A percentile compares a stretch with the other conserved stretches of the same genome.
Evolutionary conservation across 2,329 filamentous ascomycete species (phyloP).

Genomic region (Colletotrichum sp.): DNA sequence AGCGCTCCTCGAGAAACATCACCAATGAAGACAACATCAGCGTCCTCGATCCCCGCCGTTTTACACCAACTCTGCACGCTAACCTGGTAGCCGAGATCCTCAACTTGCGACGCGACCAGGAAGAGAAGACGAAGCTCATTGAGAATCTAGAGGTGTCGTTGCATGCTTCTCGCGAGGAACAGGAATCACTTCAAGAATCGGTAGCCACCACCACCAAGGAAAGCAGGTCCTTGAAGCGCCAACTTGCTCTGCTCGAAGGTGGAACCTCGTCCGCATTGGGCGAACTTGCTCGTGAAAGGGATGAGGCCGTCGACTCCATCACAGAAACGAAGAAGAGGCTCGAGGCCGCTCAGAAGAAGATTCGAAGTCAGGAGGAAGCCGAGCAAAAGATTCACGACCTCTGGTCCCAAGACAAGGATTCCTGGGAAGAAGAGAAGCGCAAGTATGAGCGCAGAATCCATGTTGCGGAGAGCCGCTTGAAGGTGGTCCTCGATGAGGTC

Average conservation of each 20-base stretch:
- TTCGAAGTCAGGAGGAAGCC: constrained; percentile 82
- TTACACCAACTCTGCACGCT: constrained; percentile 94
- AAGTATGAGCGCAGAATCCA: constrained; percentile 85
- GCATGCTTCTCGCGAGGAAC: constrained; percentile 74
- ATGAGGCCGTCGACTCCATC: constrained; percentile 77
- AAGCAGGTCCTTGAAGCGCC: constrained; percentile 79
- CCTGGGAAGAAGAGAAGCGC: constrained; percentile 84
- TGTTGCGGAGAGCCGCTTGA: constrained; percentile 86
- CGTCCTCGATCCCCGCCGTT: constrained; percentile 86
- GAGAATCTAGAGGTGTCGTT: constrained; percentile 81
- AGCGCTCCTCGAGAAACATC: constrained; percentile 63
- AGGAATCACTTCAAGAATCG: constrained; percentile 70
- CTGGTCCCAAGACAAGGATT: constrained; percentile 84
- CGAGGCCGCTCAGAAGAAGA: constrained; percentile 78
- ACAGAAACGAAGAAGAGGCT: constrained; percentile 78
- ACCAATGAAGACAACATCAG: constrained; percentile 71
- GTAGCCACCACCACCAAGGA: constrained; percentile 74
- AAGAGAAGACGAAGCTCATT: constrained; percentile 86
- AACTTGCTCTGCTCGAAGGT: constrained; percentile 85
- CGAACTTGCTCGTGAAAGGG: constrained; percentile 83
- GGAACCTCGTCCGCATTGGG: constrained; percentile 86
- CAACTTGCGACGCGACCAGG: constrained; percentile 83
- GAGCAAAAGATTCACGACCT: constrained; percentile 77
- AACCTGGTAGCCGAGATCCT: constrained; percentile 95
- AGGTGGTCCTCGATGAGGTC: constrained; percentile 85